A percentile compares a stretch with the other conserved stretches of the same genome.
These are phyloP conservation scores for Yamadazyma mexicana DNA, from an alignment of 1,139 yeast species.

Conservation along the genomic window DNA sequence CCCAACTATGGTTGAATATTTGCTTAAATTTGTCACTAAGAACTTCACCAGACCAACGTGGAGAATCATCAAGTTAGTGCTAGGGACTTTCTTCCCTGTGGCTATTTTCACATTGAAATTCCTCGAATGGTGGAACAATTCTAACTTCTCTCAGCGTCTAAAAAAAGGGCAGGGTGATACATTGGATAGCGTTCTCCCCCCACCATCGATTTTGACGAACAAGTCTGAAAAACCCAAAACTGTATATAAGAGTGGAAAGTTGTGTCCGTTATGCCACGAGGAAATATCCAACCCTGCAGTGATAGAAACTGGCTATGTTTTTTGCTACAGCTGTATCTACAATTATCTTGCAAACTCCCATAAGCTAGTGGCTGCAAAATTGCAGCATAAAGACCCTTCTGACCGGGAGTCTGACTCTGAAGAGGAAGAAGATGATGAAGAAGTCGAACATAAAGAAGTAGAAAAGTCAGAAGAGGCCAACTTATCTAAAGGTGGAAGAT, in stretches of 20 bases:
- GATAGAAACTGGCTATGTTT: constrained; percentile 88
- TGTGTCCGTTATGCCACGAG: constrained; percentile 74
- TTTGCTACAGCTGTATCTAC: constrained; percentile 85
- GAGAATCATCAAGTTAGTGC: constrained; percentile 34
- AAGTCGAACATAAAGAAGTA: constrained; percentile 18
- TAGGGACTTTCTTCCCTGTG: constrained; percentile 70
- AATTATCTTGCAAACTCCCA: constrained; percentile 56
- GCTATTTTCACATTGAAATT: constrained; percentile 84
- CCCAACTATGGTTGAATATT: constrained; percentile 49
- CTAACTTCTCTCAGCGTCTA: constrained; percentile 68
- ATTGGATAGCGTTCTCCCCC: constrained; percentile 54
- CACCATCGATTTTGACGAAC: constrained; percentile 39
- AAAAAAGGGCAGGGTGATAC: constrained; percentile 52
- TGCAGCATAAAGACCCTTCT: constrained; percentile 7
- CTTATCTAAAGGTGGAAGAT: constrained; percentile 61
- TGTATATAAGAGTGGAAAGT: constrained; percentile 31
- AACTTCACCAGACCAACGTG: constrained; percentile 43
- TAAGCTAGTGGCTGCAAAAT: constrained; percentile 29
- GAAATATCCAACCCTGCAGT: constrained; percentile 77
- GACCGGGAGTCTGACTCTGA: constrained; percentile 22
- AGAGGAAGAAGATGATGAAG: constrained; percentile 19
- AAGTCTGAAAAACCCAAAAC: constrained; percentile 15
- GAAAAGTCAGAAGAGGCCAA: constrained; percentile 19
- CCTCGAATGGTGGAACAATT: constrained; percentile 92
- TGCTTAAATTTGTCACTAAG: constrained; percentile 29